These are phyloP conservation scores for Phytophthora aleatoria DNA, from an alignment of 352 stramenopile genomes.

Conservation along the genomic window DNA sequence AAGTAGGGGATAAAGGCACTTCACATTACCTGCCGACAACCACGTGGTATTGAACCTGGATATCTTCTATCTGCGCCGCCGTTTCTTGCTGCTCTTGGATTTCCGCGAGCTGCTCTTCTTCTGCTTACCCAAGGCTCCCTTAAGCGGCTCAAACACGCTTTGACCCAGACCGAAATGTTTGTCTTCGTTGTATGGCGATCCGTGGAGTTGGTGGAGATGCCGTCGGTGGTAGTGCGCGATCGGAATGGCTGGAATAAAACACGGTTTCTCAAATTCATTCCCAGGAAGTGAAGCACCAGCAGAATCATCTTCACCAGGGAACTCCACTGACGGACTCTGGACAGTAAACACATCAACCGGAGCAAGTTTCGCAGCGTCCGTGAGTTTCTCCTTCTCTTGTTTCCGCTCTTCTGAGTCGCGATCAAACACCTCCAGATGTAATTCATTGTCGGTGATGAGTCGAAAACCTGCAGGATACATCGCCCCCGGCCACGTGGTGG, in stretches of 20 bases:
- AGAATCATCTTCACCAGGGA: slow-evolving; percentile 21
- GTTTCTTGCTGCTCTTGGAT: slow-evolving; percentile 54
- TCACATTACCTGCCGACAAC: slow-evolving; percentile 11
- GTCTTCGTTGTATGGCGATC: slow-evolving; percentile 59
- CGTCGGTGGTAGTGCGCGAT: slow-evolving; percentile 62
- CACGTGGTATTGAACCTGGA: not conserved
- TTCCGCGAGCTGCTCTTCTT: slow-evolving; percentile 39
- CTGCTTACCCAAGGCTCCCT: slow-evolving; percentile 45
- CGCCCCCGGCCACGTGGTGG: slow-evolving; percentile 71
- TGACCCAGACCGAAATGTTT: slow-evolving; percentile 74
- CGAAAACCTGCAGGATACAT: slow-evolving; percentile 88
- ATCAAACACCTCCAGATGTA: slow-evolving; percentile 52
- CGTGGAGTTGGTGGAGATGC: slow-evolving; percentile 48
- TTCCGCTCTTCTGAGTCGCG: slow-evolving; percentile 40
- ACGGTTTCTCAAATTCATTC: slow-evolving; percentile 30
- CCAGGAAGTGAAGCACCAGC: slow-evolving; percentile 7
- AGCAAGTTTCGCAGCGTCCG: slow-evolving; percentile 14
- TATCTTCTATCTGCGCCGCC: slow-evolving; percentile 40
- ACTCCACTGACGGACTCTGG: slow-evolving; percentile 10
- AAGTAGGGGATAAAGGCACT: not conserved
- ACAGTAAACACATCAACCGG: slow-evolving; percentile 59
- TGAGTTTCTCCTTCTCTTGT: slow-evolving; percentile 33
- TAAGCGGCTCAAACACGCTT: slow-evolving; percentile 74
- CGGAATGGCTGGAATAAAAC: slow-evolving; percentile 61
- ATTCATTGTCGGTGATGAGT: slow-evolving; percentile 81